A percentile compares a stretch with the other conserved stretches of the same genome.
These are phyloP conservation scores for Nigrospora oryzae DNA, from an alignment of 2,329 filamentous ascomycete genomes.

Conservation along the genomic window DNA sequence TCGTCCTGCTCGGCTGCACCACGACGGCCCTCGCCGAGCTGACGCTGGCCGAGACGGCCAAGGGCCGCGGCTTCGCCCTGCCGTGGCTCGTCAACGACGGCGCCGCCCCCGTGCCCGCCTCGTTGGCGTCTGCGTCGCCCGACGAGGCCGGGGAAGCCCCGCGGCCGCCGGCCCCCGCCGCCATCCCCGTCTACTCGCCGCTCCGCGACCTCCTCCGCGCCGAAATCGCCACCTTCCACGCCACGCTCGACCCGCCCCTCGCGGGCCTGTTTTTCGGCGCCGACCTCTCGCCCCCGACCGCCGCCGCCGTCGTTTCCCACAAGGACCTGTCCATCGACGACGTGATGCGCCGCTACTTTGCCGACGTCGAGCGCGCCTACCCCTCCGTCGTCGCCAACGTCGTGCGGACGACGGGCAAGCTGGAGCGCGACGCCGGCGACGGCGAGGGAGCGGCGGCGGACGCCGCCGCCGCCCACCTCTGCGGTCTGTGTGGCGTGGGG, in stretches of 20 bases:
- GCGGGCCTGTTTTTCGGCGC: slow-evolving; percentile 9
- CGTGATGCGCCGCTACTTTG: slow-evolving; percentile 83
- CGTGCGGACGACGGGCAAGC: slow-evolving; percentile 80
- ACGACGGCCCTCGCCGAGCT: slow-evolving; percentile 83
- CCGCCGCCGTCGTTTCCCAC: slow-evolving; percentile 45
- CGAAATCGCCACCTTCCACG: slow-evolving; percentile 64
- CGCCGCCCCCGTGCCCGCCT: slow-evolving; percentile 22
- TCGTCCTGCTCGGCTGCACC: slow-evolving; percentile 74
- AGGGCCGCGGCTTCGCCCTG: slow-evolving; percentile 77
- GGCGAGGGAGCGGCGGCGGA: too few relatives aligned
- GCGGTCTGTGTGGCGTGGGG: slow-evolving; percentile 62
- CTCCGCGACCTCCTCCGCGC: slow-evolving; percentile 77
- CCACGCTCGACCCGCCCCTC: slow-evolving; percentile 36
- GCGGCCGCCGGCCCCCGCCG: slow-evolving; percentile 1
- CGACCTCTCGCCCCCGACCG: slow-evolving; percentile 3
- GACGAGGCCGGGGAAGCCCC: background rate
- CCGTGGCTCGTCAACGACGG: slow-evolving; percentile 80
- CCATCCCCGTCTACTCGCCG: slow-evolving; percentile 59
- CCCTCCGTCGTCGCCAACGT: slow-evolving; percentile 93
- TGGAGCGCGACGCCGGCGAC: slow-evolving; percentile 40
- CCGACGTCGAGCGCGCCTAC: slow-evolving; percentile 75
- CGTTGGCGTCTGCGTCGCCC: background rate
- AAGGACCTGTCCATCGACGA: slow-evolving; percentile 84
- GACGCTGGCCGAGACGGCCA: slow-evolving; percentile 79
- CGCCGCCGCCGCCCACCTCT: slow-evolving; percentile 25